Percentiles rank a stretch among this genome's conserved stretches.
These are phyloP conservation scores for Penicillium sp. DNA, from an alignment of 2,329 filamentous ascomycete genomes.

Conservation along the genomic window DNA sequence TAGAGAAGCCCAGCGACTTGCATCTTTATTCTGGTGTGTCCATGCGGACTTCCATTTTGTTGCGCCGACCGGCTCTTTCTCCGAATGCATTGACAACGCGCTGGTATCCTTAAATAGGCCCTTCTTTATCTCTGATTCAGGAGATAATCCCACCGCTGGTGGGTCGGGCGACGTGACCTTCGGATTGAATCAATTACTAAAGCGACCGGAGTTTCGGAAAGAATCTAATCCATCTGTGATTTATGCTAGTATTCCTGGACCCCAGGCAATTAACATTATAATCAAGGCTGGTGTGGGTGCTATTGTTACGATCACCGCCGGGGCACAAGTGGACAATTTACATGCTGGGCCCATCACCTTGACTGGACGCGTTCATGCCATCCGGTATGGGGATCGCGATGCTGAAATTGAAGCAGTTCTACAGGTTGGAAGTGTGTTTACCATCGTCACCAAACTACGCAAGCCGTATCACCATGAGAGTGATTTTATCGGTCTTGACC, in stretches of 20 bases:
- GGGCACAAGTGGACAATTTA: conserved; percentile 51
- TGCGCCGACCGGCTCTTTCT: conserved; percentile 51
- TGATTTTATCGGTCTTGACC: conserved; percentile 53
- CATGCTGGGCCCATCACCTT: conserved; percentile 53
- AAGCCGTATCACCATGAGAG: conserved; percentile 57
- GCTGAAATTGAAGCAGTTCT: conserved; percentile 52
- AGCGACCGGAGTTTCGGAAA: conserved; percentile 47
- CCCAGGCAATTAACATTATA: conserved; percentile 45
- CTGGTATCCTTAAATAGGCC: conserved; percentile 44
- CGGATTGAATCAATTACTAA: conserved; percentile 49
- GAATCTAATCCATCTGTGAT: conserved; percentile 47
- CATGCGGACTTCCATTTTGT: conserved; percentile 54
- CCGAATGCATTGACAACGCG: conserved; percentile 50
- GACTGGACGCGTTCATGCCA: conserved; percentile 52
- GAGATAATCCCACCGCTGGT: conserved; percentile 57
- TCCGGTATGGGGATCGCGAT: conserved; percentile 53
- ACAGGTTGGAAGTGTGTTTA: conserved; percentile 52
- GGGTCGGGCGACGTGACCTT: conserved; percentile 57
- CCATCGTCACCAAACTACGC: conserved; percentile 53
- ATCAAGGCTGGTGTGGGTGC: conserved; percentile 49
- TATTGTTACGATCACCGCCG: conserved; percentile 53
- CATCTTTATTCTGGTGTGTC: conserved; percentile 50
- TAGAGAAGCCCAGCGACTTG: conserved; percentile 47
- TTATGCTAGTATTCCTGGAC: conserved; percentile 55
- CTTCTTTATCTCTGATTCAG: conserved; percentile 58